Evolutionary conservation across 345 rosid species (phyloP).

Genomic region (Corymbia maculata): DNA sequence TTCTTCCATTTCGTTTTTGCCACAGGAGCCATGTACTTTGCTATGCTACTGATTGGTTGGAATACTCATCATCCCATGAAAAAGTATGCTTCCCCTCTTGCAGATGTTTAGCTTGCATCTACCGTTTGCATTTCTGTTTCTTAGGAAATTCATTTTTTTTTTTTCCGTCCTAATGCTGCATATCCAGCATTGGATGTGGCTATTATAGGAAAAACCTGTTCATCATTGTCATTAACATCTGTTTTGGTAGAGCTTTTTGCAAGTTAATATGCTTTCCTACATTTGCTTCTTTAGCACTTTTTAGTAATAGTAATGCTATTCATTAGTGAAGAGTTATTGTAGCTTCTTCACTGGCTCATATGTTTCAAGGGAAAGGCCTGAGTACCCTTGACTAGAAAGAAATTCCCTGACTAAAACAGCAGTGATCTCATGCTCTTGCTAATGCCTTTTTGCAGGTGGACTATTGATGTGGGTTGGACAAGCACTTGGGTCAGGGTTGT

Average conservation of each 20-base stretch:
- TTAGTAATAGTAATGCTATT: not conserved
- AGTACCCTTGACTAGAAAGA: not conserved
- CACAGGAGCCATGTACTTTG: conserved; percentile 96
- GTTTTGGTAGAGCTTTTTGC: not conserved
- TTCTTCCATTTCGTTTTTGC: conserved; percentile 98
- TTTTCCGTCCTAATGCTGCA: not conserved
- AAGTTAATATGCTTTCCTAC: not conserved
- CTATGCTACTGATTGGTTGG: conserved; percentile 94
- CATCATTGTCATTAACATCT: not conserved
- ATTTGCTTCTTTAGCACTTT: not conserved
- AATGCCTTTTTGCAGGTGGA: conserved; percentile 53
- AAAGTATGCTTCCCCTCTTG: conserved; percentile 32
- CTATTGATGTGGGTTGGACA: conserved; percentile 99
- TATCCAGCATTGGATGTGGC: not conserved
- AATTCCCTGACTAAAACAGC: not conserved
- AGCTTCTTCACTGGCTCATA: not conserved
- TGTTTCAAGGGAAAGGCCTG: not conserved
- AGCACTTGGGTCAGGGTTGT: conserved; percentile 93
- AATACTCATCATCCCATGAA: conserved; percentile 79
- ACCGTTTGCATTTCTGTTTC: not conserved
- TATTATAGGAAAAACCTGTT: not conserved
- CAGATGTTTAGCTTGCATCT: not conserved
- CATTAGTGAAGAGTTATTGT: not conserved
- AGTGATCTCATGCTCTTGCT: not conserved
- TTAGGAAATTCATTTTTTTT: not conserved